phyloP scores from a whole-genome alignment of 148 eudicot genomes.

The Oxyria digyna region DNA sequence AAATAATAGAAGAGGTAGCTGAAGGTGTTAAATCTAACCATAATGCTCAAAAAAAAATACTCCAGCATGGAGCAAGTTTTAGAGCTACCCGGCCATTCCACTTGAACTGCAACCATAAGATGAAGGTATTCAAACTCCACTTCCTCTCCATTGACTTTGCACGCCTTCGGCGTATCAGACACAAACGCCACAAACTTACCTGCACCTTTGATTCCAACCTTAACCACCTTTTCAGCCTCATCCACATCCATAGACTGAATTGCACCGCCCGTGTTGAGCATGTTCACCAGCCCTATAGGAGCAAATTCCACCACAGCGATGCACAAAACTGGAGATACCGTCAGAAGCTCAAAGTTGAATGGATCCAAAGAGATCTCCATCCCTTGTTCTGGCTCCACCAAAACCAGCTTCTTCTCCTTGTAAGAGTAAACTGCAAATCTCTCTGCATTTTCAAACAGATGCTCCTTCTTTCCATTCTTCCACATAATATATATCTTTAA shows the following conservation, averaged over 20 bases:
- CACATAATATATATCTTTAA: constrained; percentile 83
- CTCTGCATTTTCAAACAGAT: constrained; percentile 23
- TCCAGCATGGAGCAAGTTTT: constrained; percentile 25
- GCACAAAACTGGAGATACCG: constrained; percentile 43
- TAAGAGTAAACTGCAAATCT: constrained; percentile 50
- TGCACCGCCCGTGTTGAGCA: constrained; percentile 62
- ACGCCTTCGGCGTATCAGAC: constrained; percentile 35
- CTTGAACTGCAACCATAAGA: constrained; percentile 27
- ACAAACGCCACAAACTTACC: constrained; percentile 54
- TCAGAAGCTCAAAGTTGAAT: constrained; percentile 64
- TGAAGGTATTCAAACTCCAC: constrained; percentile 33
- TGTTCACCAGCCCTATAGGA: constrained; percentile 54
- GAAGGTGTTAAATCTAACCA: background rate
- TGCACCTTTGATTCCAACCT: constrained; percentile 22
- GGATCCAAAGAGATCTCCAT: constrained; percentile 54
- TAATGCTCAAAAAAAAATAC: constrained; percentile 28
- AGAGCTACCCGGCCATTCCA: constrained; percentile 33
- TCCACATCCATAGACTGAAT: constrained; percentile 29
- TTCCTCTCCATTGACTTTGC: constrained; percentile 30
- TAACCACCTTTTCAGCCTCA: constrained; percentile 7
- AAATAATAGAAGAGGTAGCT: background rate
- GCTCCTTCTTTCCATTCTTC: constrained; percentile 46
- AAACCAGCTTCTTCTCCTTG: constrained; percentile 37
- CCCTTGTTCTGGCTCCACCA: constrained; percentile 30
- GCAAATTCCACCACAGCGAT: constrained; percentile 36